Evolutionary conservation across 2,329 filamentous ascomycete species (phyloP).

Genomic region (Claviceps humidiphila): DNA sequence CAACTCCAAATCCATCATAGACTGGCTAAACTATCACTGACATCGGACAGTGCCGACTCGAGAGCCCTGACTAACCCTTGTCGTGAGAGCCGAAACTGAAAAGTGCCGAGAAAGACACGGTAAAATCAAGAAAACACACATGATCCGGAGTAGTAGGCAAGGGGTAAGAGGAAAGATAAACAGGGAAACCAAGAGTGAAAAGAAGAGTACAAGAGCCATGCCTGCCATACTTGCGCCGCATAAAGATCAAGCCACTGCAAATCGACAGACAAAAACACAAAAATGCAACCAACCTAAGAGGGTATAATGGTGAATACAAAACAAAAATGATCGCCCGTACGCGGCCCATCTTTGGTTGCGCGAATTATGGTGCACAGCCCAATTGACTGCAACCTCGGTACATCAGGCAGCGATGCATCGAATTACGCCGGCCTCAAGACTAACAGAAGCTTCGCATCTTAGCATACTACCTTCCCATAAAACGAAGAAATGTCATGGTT

Average conservation of each 20-base stretch:
- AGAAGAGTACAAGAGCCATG: background rate
- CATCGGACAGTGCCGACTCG: background rate
- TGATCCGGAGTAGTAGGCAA: background rate
- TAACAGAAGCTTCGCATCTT: no score
- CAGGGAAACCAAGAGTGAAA: background rate
- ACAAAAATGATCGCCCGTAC: background rate
- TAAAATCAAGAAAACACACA: background rate
- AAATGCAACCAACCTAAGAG: background rate
- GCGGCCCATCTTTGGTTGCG: no score
- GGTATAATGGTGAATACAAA: background rate
- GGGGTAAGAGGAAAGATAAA: no score
- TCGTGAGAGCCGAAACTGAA: no score
- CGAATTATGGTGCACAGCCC: no score
- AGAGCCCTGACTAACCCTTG: background rate
- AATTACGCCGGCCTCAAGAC: no score
- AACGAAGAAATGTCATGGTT: background rate
- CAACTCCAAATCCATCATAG: slow-evolving; percentile 2
- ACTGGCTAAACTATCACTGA: background rate
- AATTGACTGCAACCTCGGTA: no score
- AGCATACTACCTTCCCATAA: no score
- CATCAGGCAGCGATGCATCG: no score
- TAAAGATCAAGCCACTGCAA: background rate
- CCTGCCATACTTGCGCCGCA: background rate
- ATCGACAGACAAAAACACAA: background rate
- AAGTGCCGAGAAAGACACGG: background rate